phyloP scores from a whole-genome alignment of 208 protist genomes.

The Crithidia mellificae region DNA sequence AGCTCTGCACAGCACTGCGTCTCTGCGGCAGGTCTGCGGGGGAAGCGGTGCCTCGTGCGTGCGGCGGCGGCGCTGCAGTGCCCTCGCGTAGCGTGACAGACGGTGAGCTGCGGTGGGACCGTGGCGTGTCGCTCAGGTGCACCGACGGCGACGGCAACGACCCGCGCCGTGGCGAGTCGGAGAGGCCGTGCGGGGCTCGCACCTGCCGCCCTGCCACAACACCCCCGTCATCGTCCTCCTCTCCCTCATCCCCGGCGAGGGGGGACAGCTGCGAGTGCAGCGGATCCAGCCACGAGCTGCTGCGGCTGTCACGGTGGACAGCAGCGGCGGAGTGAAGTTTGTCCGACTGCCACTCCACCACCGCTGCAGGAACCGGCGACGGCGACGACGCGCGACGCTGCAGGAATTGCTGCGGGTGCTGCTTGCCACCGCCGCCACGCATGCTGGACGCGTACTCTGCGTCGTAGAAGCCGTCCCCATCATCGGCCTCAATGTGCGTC shows the following conservation, averaged over 20 bases:
- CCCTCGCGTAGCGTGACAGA: conserved; percentile 9
- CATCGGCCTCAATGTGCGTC: not conserved
- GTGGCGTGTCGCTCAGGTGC: conserved; percentile 8
- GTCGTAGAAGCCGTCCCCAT: conserved; percentile 25
- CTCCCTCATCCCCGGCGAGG: not conserved
- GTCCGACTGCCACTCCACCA: not conserved
- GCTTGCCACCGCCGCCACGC: too few relatives aligned
- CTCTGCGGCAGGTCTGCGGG: not conserved
- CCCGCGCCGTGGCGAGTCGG: conserved; percentile 15
- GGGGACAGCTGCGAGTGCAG: conserved; percentile 13
- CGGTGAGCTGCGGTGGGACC: conserved; percentile 2
- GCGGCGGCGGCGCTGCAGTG: conserved; percentile 13
- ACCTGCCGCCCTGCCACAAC: not conserved
- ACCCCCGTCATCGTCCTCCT: too few relatives aligned
- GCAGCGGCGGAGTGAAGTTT: not conserved
- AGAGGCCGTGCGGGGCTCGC: conserved; percentile 18
- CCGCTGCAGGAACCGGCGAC: not conserved
- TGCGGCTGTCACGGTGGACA: not conserved
- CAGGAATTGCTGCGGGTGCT: too few relatives aligned
- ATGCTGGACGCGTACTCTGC: conserved; percentile 8
- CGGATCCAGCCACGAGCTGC: conserved; percentile 15
- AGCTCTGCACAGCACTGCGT: not conserved
- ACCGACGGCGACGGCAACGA: not conserved
- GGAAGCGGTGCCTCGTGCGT: not conserved
- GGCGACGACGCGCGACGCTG: not conserved